Evolutionary conservation across 78 protist species (phyloP).

Genomic region (Blattamonas nauphoetae): DNA sequence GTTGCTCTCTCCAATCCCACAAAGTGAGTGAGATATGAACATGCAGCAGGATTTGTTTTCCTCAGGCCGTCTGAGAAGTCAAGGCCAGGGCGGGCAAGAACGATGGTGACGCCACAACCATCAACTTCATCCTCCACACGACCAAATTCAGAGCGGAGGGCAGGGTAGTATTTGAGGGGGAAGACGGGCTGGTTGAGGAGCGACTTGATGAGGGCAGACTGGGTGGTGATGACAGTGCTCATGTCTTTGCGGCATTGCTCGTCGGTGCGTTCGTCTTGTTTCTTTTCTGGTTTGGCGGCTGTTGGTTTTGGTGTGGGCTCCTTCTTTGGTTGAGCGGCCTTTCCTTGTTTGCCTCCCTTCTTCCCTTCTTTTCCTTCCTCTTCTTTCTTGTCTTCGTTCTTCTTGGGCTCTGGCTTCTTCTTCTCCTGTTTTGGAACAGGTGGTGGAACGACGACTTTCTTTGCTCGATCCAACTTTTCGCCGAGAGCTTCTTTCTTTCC

Average conservation of each 20-base stretch:
- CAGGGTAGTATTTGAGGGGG: background rate
- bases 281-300: background rate
- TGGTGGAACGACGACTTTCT: background rate
- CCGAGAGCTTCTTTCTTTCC: background rate
- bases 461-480: background rate
- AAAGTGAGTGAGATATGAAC: too few relatives aligned
- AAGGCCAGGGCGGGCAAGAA: background rate
- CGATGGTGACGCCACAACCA: background rate
- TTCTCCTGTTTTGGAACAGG: background rate
- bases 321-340: background rate
- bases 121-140: background rate
- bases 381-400: background rate
- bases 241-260: background rate
- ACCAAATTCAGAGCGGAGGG: background rate
- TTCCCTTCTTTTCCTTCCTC: background rate
- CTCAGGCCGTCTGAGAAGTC: too few relatives aligned
- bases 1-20: too few relatives aligned
- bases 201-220: background rate
- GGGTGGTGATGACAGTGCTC: background rate
- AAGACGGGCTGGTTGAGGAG: background rate
- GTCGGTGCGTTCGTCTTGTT: background rate
- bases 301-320: background rate
- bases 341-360: background rate
- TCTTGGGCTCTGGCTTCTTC: background rate
- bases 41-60: too few relatives aligned